A percentile compares a stretch with the other conserved stretches of the same genome.
Evolutionary conservation across 768 basidiomycete species (phyloP).

Genomic region (Xanthoconium stramineum): DNA sequence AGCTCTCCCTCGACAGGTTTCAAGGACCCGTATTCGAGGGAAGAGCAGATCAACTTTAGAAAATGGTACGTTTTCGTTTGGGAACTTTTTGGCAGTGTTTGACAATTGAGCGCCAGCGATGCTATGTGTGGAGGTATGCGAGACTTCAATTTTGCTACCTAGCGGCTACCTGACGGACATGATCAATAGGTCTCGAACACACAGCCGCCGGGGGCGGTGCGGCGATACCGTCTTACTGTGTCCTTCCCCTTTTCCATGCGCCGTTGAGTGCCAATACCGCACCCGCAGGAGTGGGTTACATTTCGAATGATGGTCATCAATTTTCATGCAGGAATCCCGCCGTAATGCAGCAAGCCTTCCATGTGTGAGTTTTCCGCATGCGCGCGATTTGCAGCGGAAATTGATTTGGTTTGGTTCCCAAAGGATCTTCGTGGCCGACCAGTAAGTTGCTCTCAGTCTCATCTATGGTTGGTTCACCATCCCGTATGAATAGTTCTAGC

Average conservation of each 20-base stretch:
- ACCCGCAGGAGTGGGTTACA: constrained; percentile 38
- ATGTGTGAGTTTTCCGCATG: constrained; percentile 44
- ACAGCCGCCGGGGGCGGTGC: constrained; percentile 34
- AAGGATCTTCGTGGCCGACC: constrained; percentile 57
- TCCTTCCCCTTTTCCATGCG: constrained; percentile 51
- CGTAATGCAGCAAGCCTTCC: constrained; percentile 52
- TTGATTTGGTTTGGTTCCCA: background rate
- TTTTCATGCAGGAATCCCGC: constrained; percentile 54
- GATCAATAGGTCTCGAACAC: constrained; percentile 48
- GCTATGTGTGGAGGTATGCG: constrained; percentile 46
- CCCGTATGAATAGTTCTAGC: constrained; percentile 36
- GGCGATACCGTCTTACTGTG: constrained; percentile 52
- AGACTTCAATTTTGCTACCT: background rate
- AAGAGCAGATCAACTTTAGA: constrained; percentile 50
- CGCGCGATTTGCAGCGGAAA: background rate
- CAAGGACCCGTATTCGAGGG: constrained; percentile 62
- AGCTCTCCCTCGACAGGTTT: constrained; percentile 38
- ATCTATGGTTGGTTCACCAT: background rate
- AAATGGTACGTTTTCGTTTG: constrained; percentile 43
- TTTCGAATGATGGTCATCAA: constrained; percentile 55
- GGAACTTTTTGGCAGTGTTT: background rate
- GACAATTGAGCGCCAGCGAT: constrained; percentile 33
- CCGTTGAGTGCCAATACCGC: constrained; percentile 28
- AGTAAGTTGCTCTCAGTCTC: constrained; percentile 22
- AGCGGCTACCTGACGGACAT: background rate